Evolutionary conservation across 495 filamentous ascomycete genomes (phyloP), one percentile per base, ranked within the genome.

Genomic region (Penicillium ochrochloron): DNA sequence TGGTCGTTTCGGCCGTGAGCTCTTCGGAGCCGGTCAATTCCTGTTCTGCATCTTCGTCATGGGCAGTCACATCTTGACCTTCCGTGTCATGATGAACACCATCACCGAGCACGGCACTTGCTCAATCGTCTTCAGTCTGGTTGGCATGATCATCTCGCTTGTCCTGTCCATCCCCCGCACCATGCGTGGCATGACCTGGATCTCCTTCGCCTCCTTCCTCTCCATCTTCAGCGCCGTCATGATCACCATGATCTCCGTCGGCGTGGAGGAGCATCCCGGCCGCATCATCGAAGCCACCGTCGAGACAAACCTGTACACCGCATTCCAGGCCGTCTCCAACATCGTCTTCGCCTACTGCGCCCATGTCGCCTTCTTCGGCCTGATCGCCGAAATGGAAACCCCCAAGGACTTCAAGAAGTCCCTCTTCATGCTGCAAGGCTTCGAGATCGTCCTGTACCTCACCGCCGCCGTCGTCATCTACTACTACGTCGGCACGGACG

Each of bases 31-130:
- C n/a, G 88, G 86, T 63, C 89, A 91, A 70, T 78, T 86, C 21
- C 68, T 92, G 37, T 89, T 93, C 74, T 84, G 91, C 37, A 76
- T 90, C 59, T 93, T 94, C 79, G 87, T 92, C 64, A 89, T 92
- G 80, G 90, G 84, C 25, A 90, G 88, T 11, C 92, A 95, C 70
- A 84, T 93, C 2, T 83, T 89, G 66, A 89, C 92, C 69, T 78
- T 91, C 57, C 76, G 78, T 29, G 89, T 92, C 34, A 90, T 93
- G 66, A 81, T 89, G 65, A 84, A 93, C 64, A 87, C 82, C 33
- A 73, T 94, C 50, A 88, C 89, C 23, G 72, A 87, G 14, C 84
- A 92, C 70, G 86, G 79, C 4, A 77, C 83, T 5, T 95, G 92
- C 76, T 87, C 89, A 2, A 84, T 93, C 52, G 81, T 88, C 1